phyloP scores from a whole-genome alignment of 2,329 filamentous ascomycete species.

The Colletotrichum paranaense region DNA sequence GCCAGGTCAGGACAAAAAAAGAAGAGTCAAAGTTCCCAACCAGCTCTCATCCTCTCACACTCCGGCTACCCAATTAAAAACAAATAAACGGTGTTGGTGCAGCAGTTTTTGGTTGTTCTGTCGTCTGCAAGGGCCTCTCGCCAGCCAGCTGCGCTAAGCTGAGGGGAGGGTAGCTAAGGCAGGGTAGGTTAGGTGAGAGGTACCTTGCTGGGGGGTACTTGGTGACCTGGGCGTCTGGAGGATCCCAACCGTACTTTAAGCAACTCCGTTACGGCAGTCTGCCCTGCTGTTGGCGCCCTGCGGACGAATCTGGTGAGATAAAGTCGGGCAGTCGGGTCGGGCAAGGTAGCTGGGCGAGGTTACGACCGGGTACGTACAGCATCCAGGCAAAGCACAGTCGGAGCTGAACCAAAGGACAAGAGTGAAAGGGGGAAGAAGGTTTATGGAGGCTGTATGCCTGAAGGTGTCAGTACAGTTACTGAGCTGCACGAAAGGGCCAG shows the following conservation, averaged over 20 bases:
- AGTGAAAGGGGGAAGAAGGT: slow-evolving; percentile 5
- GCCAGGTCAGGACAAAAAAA: neutral
- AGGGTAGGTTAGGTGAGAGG: neutral
- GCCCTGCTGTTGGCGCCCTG: neutral
- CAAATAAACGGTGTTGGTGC: neutral
- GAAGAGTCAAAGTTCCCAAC: neutral
- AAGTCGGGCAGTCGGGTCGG: neutral
- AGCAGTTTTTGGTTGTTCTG: slow-evolving; percentile 24
- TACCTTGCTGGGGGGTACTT: neutral
- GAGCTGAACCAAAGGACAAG: slow-evolving; percentile 9
- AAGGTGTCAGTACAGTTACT: neutral
- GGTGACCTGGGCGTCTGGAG: neutral
- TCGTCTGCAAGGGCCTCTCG: slow-evolving; percentile 34
- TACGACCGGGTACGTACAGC: slow-evolving; percentile 16
- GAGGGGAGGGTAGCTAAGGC: neutral
- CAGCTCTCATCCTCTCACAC: neutral
- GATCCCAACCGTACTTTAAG: neutral
- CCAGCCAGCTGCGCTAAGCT: slow-evolving; percentile 17
- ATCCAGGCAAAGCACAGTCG: neutral
- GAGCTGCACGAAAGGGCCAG: slow-evolving; percentile 5
- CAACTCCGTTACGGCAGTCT: neutral
- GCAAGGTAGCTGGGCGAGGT: neutral
- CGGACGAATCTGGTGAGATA: neutral
- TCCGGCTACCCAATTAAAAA: neutral
- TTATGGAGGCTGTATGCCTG: neutral